Conservation (phyloP, 345 rosid genomes). For the Salix dunnii region DNA sequence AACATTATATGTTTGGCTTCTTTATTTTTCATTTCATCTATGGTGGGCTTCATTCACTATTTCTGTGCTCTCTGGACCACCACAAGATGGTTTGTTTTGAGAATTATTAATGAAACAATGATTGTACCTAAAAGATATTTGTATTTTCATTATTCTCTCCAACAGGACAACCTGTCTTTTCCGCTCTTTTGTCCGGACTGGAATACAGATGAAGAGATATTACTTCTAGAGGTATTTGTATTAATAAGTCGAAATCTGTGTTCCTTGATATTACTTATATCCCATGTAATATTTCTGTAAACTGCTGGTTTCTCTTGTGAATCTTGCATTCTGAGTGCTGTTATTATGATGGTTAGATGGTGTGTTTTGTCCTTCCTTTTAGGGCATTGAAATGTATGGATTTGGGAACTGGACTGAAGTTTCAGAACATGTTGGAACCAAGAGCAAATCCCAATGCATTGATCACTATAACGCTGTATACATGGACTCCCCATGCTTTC, state of each 20-base stretch:
- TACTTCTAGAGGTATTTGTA: conserved; percentile 77
- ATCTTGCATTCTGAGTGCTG: conserved; percentile 6
- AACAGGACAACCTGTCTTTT: conserved; percentile 89
- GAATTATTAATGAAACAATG: neutral
- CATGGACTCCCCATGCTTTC: conserved; percentile 79
- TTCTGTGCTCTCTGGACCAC: neutral
- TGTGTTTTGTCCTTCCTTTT: conserved; percentile 18
- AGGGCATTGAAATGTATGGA: conserved; percentile 96
- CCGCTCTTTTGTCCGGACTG: conserved; percentile 83
- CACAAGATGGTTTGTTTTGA: neutral
- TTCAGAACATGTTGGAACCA: conserved; percentile 82
- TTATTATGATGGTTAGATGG: conserved; percentile 27
- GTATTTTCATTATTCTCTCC: conserved; percentile 12
- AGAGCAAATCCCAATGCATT: conserved; percentile 68
- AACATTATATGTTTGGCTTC: neutral
- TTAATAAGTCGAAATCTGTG: neutral
- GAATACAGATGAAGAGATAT: conserved; percentile 94
- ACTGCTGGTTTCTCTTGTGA: conserved; percentile 11
- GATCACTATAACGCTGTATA: conserved; percentile 71
- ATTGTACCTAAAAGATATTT: neutral
- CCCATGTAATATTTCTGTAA: neutral
- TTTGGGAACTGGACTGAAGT: conserved; percentile 96
- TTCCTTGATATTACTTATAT: neutral
- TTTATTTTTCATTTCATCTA: neutral
- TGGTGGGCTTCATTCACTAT: neutral